Evolutionary conservation across 768 basidiomycete genomes (phyloP).

Genomic region (Glaciozyma antarctica): DNA sequence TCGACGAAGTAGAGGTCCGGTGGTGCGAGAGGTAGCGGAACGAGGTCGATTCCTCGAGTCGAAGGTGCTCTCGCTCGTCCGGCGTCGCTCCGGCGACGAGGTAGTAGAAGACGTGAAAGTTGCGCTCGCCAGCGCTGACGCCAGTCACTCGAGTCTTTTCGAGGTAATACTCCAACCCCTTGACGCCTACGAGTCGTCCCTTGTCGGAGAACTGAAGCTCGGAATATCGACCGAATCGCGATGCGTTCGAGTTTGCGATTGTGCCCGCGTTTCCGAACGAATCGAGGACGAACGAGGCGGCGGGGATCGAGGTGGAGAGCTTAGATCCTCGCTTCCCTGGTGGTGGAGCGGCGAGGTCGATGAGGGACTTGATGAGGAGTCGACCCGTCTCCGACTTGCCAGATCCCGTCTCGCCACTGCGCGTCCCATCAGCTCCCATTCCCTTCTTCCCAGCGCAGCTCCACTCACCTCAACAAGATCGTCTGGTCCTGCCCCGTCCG

Average conservation of each 20-base stretch:
- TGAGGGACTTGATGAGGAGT: slow-evolving; percentile 78
- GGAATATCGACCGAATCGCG: slow-evolving; percentile 94
- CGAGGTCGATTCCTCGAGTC: slow-evolving; percentile 57
- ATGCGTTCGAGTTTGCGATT: slow-evolving; percentile 86
- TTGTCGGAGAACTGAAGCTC: slow-evolving; percentile 94
- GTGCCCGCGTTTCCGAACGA: slow-evolving; percentile 80
- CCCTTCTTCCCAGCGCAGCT: not conserved
- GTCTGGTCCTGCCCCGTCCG: slow-evolving; percentile 88
- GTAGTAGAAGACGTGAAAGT: slow-evolving; percentile 97
- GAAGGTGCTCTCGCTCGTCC: slow-evolving; percentile 82
- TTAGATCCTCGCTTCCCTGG: slow-evolving; percentile 45
- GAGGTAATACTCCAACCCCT: slow-evolving; percentile 93
- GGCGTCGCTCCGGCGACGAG: slow-evolving; percentile 78
- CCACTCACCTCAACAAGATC: slow-evolving; percentile 62
- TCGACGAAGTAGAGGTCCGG: slow-evolving; percentile 14
- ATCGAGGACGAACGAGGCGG: slow-evolving; percentile 90
- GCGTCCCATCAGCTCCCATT: not conserved
- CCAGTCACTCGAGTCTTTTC: slow-evolving; percentile 83
- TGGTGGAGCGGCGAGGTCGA: slow-evolving; percentile 76
- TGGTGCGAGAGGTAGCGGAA: slow-evolving; percentile 61
- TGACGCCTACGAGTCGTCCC: slow-evolving; percentile 76
- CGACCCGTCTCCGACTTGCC: slow-evolving; percentile 88
- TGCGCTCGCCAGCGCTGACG: slow-evolving; percentile 81
- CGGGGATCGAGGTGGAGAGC: slow-evolving; percentile 73
- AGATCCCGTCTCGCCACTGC: slow-evolving; percentile 80